Evolutionary conservation across 108 stramenopile genomes (phyloP).

Genomic region (Conticribra weissflogii): DNA sequence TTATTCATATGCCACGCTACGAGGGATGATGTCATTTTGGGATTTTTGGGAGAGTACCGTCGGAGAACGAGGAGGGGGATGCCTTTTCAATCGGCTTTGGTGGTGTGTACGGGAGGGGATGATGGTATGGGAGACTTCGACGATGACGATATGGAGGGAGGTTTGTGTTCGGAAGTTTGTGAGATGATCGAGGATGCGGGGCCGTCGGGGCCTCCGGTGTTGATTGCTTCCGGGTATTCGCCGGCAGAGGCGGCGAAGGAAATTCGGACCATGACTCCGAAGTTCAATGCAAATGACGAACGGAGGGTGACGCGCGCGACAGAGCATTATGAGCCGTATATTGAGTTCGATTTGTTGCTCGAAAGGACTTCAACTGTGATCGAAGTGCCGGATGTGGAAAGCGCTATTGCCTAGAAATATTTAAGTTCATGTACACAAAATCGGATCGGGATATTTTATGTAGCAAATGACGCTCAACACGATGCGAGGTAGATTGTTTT

Average conservation of each 20-base stretch:
- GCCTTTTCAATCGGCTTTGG: slow-evolving; percentile 67
- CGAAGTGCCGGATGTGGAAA: background rate
- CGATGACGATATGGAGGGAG: slow-evolving; percentile 44
- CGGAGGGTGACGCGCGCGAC: slow-evolving; percentile 68
- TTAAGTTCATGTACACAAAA: background rate
- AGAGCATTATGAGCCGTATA: slow-evolving; percentile 86
- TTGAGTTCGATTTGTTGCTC: slow-evolving; percentile 87
- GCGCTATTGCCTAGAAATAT: background rate
- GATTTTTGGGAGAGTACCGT: slow-evolving; percentile 80
- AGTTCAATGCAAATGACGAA: slow-evolving; percentile 80
- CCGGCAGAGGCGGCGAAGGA: slow-evolving; percentile 76
- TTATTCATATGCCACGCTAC: slow-evolving; percentile 88
- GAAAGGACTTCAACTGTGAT: slow-evolving; percentile 38
- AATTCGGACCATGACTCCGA: slow-evolving; percentile 77
- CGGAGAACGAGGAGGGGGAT: slow-evolving; percentile 38
- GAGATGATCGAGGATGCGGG: slow-evolving; percentile 61
- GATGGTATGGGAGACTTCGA: slow-evolving; percentile 49
- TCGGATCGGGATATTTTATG: background rate
- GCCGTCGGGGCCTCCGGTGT: slow-evolving; percentile 35
- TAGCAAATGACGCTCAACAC: too few relatives aligned
- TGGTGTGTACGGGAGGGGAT: slow-evolving; percentile 70
- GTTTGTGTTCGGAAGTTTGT: slow-evolving; percentile 53
- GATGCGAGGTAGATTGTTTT: too few relatives aligned
- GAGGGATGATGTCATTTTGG: slow-evolving; percentile 86
- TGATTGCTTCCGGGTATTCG: slow-evolving; percentile 57